These are phyloP conservation scores for Ceratocystis ficicola DNA, from an alignment of 2,329 filamentous ascomycete species.

Conservation along the genomic window DNA sequence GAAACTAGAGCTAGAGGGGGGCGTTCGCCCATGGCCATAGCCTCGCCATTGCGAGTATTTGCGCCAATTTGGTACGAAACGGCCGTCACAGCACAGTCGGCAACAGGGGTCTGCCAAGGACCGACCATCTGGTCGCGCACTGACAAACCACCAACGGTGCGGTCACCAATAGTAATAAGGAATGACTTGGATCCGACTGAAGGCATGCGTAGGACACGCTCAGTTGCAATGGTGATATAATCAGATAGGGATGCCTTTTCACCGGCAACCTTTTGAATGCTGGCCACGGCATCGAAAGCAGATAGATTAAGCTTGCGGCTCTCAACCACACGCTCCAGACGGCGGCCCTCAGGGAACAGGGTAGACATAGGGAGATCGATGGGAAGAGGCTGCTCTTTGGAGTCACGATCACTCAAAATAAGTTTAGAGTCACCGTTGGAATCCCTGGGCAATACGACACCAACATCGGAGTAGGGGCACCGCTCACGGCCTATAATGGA, in stretches of 20 bases:
- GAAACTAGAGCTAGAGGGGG: constrained; percentile 81
- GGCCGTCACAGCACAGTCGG: constrained; percentile 85
- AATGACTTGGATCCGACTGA: constrained; percentile 95
- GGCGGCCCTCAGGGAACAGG: constrained; percentile 78
- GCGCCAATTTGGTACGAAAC: constrained; percentile 57
- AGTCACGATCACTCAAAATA: constrained; percentile 70
- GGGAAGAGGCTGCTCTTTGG: constrained; percentile 58
- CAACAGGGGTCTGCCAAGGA: constrained; percentile 87
- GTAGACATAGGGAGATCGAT: constrained; percentile 85
- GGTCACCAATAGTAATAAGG: constrained; percentile 90
- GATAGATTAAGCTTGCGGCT: constrained; percentile 56
- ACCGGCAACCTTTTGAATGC: constrained; percentile 53
- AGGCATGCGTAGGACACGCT: constrained; percentile 71
- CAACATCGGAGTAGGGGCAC: constrained; percentile 86
- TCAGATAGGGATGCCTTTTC: constrained; percentile 41
- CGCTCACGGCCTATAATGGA: constrained; percentile 56
- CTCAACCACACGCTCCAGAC: constrained; percentile 61
- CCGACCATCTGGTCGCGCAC: constrained; percentile 91
- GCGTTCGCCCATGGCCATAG: constrained; percentile 96
- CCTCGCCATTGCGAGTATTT: constrained; percentile 70
- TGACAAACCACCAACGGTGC: constrained; percentile 79
- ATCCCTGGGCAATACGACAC: constrained; percentile 54
- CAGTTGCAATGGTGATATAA: constrained; percentile 52
- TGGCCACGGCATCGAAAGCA: constrained; percentile 55
- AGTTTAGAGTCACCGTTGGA: constrained; percentile 56